phyloP scores from a whole-genome alignment of 108 stramenopile genomes.

The Skeletonema grethae region DNA sequence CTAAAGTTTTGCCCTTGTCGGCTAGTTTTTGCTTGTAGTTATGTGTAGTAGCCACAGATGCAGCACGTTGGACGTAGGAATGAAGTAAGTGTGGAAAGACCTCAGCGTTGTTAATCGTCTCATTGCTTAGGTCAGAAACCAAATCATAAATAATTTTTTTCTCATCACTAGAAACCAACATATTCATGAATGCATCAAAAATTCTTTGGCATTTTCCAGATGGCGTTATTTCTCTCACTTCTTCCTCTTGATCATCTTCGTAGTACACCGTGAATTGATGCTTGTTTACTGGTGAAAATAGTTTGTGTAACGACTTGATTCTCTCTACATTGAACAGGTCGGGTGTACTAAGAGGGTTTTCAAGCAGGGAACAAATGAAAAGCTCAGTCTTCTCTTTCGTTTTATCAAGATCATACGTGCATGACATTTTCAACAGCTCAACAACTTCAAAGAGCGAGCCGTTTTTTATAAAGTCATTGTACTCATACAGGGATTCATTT shows the following conservation, averaged over 20 bases:
- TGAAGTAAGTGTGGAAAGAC: background rate
- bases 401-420: slow-evolving; percentile 1
- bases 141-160: background rate
- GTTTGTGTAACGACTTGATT: background rate
- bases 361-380: background rate
- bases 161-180: slow-evolving; percentile 3
- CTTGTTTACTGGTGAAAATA: background rate
- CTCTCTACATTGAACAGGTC: background rate
- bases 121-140: background rate
- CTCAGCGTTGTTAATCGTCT: background rate
- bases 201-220: background rate
- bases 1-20: background rate
- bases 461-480: background rate
- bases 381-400: background rate
- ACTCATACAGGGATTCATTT: background rate
- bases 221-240: background rate
- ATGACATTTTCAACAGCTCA: background rate
- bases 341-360: background rate
- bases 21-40: background rate
- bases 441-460: background rate
- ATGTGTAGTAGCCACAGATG: slow-evolving; percentile 1
- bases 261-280: background rate
- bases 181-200: background rate
- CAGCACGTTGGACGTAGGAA: background rate
- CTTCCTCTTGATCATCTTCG: background rate